These are phyloP conservation scores for Plectosphaerella sp. DNA, from an alignment of 2,329 filamentous ascomycete species.

Conservation along the genomic window DNA sequence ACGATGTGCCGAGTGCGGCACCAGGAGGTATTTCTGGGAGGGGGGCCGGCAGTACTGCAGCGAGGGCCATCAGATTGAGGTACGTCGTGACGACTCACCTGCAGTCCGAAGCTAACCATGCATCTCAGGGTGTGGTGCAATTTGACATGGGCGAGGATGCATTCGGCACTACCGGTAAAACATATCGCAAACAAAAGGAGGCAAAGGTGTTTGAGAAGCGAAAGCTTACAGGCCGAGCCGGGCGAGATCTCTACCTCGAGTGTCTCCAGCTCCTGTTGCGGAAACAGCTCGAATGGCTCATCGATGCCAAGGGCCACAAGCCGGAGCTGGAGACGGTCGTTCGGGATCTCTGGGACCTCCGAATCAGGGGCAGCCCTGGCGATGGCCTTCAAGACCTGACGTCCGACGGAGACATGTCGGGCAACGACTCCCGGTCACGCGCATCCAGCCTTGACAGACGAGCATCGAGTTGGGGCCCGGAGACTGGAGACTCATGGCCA, in stretches of 20 bases:
- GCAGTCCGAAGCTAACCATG: neutral
- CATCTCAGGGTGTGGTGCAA: constrained; percentile 45
- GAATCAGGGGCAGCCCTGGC: constrained; percentile 41
- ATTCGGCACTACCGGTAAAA: constrained; percentile 56
- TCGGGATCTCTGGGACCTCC: constrained; percentile 79
- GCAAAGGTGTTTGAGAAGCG: constrained; percentile 46
- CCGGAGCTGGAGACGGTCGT: constrained; percentile 74
- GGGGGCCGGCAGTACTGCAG: constrained; percentile 76
- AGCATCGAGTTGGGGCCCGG: constrained; percentile 38
- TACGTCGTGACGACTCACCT: constrained; percentile 26
- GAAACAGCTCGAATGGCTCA: constrained; percentile 72
- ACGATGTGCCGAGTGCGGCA: constrained; percentile 62
- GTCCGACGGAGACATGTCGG: constrained; percentile 21
- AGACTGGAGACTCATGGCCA: constrained; percentile 43
- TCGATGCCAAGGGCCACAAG: constrained; percentile 62
- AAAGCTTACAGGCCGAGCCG: constrained; percentile 61
- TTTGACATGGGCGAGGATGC: constrained; percentile 62
- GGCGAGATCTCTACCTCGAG: constrained; percentile 75
- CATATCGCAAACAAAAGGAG: constrained; percentile 54
- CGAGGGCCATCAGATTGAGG: constrained; percentile 75
- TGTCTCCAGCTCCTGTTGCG: constrained; percentile 80
- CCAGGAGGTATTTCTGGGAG: constrained; percentile 66
- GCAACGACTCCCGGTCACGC: constrained; percentile 32
- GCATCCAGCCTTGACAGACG: constrained; percentile 23
- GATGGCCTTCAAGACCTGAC: constrained; percentile 24